Evolutionary conservation across 2,329 filamentous ascomycete genomes (phyloP), one percentile per base, ranked within the genome.

Genomic region (Arthrinium puccinioides): DNA sequence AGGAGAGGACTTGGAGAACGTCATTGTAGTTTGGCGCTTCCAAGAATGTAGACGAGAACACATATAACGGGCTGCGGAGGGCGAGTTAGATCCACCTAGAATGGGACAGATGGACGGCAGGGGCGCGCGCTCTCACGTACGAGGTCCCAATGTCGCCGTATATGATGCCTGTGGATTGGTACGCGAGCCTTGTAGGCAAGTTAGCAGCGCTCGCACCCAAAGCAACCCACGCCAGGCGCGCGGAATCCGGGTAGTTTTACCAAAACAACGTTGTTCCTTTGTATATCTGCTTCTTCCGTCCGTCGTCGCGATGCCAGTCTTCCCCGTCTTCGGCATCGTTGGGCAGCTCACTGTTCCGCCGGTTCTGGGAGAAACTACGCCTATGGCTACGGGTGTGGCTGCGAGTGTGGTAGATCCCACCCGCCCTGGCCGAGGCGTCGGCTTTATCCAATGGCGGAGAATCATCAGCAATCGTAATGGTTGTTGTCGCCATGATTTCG

Each of bases 31-130:
- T 64, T 0, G 79, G 79, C 13, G 69, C 59, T 3, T 62, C 58
- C 19, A 67, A 63, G 49, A 85, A 85, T 1, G 77, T 82, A n/a
- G 75, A 79, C 14, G 79, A 83, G 55, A 65, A 84, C 14, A 84
- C 80, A 49, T 85, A 85, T 14, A 85, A 72, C n/a, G 79, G 79
- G 42, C 70, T 76, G 1, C 64, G 72, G 9, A 39, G 19, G 14
- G 21, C 4, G 11, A 11, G 9, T 10, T 33, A 16, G 11, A 6
- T 16, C 9, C n/a, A 5, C 20, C 20, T 13, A 23, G 5, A 4
- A 10, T 6, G 29, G 7, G 4, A 20, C 14, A 6, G 5, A 11
- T 32, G 20, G n/a, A 21, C n/a, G 4, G 7, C 9, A 21, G 10
- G 4, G 4, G 10, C n/a, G 23, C 4, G 11, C 9, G 31, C 20